These are phyloP conservation scores for Xenoacremonium recifei DNA, from an alignment of 2,329 filamentous ascomycete genomes.

Conservation along the genomic window DNA sequence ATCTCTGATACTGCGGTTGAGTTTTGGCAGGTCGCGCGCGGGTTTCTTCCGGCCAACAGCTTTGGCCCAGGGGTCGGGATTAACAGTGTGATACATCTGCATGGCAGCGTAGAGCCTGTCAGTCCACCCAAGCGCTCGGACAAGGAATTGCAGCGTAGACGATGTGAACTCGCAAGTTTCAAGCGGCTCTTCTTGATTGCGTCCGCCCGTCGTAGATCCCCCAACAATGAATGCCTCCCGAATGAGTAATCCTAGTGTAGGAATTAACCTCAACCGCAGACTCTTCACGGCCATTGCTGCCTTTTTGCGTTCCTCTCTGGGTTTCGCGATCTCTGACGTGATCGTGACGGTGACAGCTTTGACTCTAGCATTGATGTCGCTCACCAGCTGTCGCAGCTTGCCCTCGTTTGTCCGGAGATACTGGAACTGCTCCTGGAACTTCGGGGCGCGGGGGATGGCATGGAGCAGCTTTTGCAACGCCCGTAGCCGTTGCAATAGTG, in stretches of 20 bases:
- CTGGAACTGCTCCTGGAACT: conserved; percentile 10
- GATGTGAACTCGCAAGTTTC: conserved; percentile 17
- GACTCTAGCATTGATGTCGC: conserved; percentile 9
- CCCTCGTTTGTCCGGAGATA: conserved; percentile 9
- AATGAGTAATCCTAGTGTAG: conserved; percentile 23
- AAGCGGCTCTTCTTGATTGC: neutral
- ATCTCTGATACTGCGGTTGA: too few species aligned
- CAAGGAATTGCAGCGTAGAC: conserved; percentile 12
- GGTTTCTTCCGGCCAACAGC: too few species aligned
- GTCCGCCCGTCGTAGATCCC: neutral
- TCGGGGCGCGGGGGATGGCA: conserved; percentile 11
- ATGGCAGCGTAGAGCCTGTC: conserved; percentile 13
- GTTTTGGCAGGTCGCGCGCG: too few species aligned
- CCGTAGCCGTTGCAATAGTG: conserved; percentile 13
- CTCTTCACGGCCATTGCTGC: conserved; percentile 6
- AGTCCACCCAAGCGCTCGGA: conserved; percentile 15
- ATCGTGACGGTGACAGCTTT: conserved; percentile 6
- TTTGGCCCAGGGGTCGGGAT: too few species aligned
- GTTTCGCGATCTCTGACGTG: too few species aligned
- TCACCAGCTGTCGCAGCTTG: conserved; percentile 7
- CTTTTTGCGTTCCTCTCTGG: conserved; percentile 1
- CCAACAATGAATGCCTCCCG: conserved; percentile 19
- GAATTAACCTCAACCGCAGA: conserved; percentile 21
- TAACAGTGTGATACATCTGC: too few species aligned
- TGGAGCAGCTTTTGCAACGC: conserved; percentile 14